Evolutionary conservation across 2,329 filamentous ascomycete genomes (phyloP).

Genomic region (Stagonosporopsis cucurbitacearum): DNA sequence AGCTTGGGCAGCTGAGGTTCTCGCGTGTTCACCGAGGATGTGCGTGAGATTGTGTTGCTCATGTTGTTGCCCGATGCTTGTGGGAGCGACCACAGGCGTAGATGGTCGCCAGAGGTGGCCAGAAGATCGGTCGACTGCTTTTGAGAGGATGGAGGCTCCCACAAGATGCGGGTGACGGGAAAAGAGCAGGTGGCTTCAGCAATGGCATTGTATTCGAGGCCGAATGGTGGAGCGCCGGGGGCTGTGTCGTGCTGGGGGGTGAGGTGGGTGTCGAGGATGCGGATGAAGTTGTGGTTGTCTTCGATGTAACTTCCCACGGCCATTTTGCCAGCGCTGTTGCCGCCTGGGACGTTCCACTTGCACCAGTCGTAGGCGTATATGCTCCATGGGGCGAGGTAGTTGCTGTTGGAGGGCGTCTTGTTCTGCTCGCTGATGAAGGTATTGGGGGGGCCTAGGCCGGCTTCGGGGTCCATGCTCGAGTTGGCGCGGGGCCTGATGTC

Average conservation of each 20-base stretch:
- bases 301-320: conserved; percentile 96
- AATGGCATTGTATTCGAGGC: conserved; percentile 88
- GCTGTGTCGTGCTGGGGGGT: conserved; percentile 70
- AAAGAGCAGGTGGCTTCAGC: conserved; percentile 98
- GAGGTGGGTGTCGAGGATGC: conserved; percentile 92
- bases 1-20: conserved; percentile 75
- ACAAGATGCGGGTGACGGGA: conserved; percentile 91
- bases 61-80: conserved; percentile 58
- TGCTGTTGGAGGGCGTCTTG: conserved; percentile 76
- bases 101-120: conserved; percentile 92
- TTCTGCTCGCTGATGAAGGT: conserved; percentile 69
- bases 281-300: conserved; percentile 98
- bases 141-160: conserved; percentile 93
- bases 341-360: conserved; percentile 84
- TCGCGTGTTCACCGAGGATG: conserved; percentile 65
- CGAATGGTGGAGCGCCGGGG: conserved; percentile 74
- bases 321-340: conserved; percentile 82
- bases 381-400: conserved; percentile 92
- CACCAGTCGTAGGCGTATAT: conserved; percentile 99
- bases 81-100: conserved; percentile 92
- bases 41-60: conserved; percentile 73
- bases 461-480: conserved; percentile 76
- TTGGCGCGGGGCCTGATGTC: conserved; percentile 90
- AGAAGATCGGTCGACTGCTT: conserved; percentile 95
- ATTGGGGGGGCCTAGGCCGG: conserved; percentile 62